Evolutionary conservation across 169 alveolate species (phyloP), one percentile per base, ranked within the genome.

Genomic region (Toxoplasma gondii): DNA sequence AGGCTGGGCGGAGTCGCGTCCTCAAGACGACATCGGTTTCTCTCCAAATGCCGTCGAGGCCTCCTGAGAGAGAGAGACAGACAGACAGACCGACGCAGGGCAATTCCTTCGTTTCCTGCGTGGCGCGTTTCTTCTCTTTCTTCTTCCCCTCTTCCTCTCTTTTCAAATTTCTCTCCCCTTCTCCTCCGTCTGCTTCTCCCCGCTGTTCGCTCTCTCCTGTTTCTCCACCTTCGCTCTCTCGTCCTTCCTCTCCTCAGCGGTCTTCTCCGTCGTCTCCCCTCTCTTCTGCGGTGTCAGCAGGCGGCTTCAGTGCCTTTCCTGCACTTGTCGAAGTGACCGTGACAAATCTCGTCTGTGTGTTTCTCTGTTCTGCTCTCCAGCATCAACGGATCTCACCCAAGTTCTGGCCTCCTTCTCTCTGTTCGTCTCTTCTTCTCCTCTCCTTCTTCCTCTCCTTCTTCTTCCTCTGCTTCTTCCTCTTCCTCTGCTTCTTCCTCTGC

Each of bases 401-500:
- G 49, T n/a, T 78, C 86, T 2, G 24, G 22, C 45, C 39, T 78
- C 29, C n/a, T n/a, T 78, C 29, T 78, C 27, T 78, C 86, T 19
- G 86, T 78, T 78, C 86, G 86, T 17, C 86, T 78, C 86, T 78
- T 78, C 44, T 78, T 78, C 45, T 78, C 86, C 45, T 78, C 86
- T 19, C 86, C 86, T 38, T 78, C 45, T 7, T 17, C 86, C 1
- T 31, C 22, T 4, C 39, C 82, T 69, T 69, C 82, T 4, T 69
- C 82, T 9, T 69, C 82, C 82, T 69, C 82, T 22, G 5, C 82
- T 69, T 69, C 82, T 17, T 34, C 39, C 19, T 17, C 82, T 7
- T 31, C 34, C 2, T 34, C 34, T 29, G 5, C 82, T 31, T 31
- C 34, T 7, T 34, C 34, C 19, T 22, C 82, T 22, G 5, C 82